A percentile compares a stretch with the other conserved stretches of the same genome.
Conservation (phyloP, 73 alveolate genomes). For the Paramecium sonneborni region DNA sequence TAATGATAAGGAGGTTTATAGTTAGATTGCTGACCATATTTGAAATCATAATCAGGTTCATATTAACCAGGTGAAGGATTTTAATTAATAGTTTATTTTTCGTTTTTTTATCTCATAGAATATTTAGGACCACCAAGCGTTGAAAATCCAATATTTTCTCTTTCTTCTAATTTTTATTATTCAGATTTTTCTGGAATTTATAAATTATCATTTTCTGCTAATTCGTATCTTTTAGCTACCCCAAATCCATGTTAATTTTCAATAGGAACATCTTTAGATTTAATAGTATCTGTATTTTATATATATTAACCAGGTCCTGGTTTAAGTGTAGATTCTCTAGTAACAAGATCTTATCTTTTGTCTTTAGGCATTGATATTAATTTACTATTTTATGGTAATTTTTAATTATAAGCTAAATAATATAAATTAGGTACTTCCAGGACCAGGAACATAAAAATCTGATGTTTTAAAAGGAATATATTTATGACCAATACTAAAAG, state of each 20-base stretch:
- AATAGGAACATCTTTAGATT: neutral
- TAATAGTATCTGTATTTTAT: neutral
- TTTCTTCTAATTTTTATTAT: neutral
- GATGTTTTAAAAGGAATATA: constrained; percentile 2
- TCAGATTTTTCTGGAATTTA: neutral
- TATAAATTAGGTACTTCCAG: neutral
- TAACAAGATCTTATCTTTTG: constrained; percentile 7
- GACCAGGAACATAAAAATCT: constrained; percentile 9
- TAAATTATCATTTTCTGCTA: neutral
- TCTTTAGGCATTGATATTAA: constrained; percentile 24
- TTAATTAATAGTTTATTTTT: neutral
- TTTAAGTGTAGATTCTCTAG: constrained; percentile 3
- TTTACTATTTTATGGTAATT: neutral
- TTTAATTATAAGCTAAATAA: neutral
- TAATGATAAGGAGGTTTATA: constrained; percentile 47
- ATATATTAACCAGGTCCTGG: constrained; percentile 55
- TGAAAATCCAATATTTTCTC: neutral
- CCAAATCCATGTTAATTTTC: neutral
- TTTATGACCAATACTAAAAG: constrained; percentile 5
- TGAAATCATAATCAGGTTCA: constrained; percentile 28
- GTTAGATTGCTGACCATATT: neutral
- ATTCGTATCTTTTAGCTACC: constrained; percentile 2
- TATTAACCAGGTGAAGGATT: constrained; percentile 54
- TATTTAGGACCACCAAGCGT: constrained; percentile 31
- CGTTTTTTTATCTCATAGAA: constrained; percentile 39